A percentile compares a stretch with the other conserved stretches of the same genome.
Evolutionary conservation across 371 early-diverging fungal species (phyloP).

Genomic region (Umbelopsis sp.): DNA sequence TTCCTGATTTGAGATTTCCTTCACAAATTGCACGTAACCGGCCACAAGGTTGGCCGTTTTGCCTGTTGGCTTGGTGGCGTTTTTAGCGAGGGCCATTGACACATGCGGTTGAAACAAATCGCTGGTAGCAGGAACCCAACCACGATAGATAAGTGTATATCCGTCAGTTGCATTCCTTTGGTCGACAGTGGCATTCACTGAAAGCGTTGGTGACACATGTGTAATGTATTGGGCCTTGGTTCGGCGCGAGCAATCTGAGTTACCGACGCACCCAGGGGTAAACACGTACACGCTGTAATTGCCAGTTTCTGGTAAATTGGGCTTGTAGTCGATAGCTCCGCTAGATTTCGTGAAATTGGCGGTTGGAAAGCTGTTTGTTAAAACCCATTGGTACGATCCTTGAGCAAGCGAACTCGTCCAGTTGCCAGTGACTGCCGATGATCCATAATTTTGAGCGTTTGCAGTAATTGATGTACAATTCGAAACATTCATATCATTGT

Average conservation of each 20-base stretch:
- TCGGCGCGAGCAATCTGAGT: conserved; percentile 51
- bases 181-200: conserved; percentile 33
- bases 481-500: conserved; percentile 29
- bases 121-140: conserved; percentile 49
- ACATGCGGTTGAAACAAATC: conserved; percentile 53
- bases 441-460: not conserved
- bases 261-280: conserved; percentile 61
- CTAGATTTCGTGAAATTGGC: conserved; percentile 26
- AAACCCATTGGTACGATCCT: conserved; percentile 33
- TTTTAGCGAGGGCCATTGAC: conserved; percentile 34
- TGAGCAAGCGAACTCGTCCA: conserved; percentile 25
- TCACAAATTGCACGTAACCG: conserved; percentile 59
- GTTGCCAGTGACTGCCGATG: conserved; percentile 29
- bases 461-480: conserved; percentile 22
- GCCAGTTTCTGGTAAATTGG: conserved; percentile 67
- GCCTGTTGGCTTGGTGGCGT: conserved; percentile 27
- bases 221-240: conserved; percentile 39
- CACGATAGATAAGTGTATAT: conserved; percentile 47
- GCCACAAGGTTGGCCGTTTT: conserved; percentile 45
- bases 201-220: conserved; percentile 22
- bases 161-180: conserved; percentile 37
- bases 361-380: conserved; percentile 29
- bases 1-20: conserved; percentile 37
- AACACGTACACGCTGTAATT: conserved; percentile 64
- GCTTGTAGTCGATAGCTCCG: conserved; percentile 53